Evolutionary conservation across 306 rosid genomes (phyloP).

Genomic region (Inga leiocalycina): DNA sequence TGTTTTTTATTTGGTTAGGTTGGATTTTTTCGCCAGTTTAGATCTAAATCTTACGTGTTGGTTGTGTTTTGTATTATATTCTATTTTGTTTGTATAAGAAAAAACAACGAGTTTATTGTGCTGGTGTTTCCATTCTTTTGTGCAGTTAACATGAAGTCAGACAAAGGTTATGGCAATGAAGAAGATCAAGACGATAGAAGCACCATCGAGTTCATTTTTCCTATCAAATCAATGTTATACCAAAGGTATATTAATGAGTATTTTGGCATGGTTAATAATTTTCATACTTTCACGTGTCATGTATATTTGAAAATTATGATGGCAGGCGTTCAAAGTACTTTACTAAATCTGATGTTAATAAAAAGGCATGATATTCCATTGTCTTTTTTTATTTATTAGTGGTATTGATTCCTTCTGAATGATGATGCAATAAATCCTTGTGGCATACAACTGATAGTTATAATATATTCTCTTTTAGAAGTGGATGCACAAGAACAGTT

Average conservation of each 20-base stretch:
- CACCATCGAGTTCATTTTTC: background rate
- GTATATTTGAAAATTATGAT: background rate
- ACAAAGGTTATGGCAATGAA: background rate
- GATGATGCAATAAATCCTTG: background rate
- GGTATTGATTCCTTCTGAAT: background rate
- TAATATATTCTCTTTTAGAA: constrained; percentile 23
- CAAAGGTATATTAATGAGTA: background rate
- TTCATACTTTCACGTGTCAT: background rate
- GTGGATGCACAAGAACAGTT: constrained; percentile 32
- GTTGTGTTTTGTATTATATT: no score
- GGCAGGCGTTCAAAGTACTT: background rate
- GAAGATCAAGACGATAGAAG: background rate
- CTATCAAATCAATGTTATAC: background rate
- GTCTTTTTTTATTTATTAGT: background rate
- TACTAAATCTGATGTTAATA: background rate
- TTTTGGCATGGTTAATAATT: background rate
- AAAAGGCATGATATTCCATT: background rate
- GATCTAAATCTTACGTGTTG: background rate
- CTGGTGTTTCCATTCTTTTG: background rate
- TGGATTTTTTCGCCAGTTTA: no score
- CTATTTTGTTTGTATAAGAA: background rate
- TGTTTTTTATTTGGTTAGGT: background rate
- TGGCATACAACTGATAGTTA: background rate
- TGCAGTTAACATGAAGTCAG: background rate
- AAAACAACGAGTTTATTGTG: background rate